phyloP scores from a whole-genome alignment of 2,329 filamentous ascomycete genomes.

The Fusarium continuum region DNA sequence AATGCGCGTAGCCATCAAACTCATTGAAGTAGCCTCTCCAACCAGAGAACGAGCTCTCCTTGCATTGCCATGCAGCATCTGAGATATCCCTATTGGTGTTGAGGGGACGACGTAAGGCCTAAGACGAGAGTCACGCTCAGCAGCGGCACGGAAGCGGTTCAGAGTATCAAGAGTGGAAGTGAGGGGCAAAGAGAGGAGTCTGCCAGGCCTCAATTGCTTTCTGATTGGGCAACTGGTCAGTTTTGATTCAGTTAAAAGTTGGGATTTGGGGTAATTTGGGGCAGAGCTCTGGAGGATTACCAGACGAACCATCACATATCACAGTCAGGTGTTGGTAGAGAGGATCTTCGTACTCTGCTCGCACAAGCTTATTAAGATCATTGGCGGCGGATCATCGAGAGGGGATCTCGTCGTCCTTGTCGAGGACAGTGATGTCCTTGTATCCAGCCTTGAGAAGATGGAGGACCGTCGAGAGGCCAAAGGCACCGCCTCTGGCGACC shows the following conservation, averaged over 20 bases:
- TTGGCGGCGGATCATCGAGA: slow-evolving; percentile 63
- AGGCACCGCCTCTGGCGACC: slow-evolving; percentile 58
- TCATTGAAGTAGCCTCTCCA: slow-evolving; percentile 69
- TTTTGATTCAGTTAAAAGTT: background rate
- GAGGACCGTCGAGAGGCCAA: slow-evolving; percentile 60
- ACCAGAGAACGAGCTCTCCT: slow-evolving; percentile 54
- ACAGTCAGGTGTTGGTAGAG: slow-evolving; percentile 65
- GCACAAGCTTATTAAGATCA: slow-evolving; percentile 69
- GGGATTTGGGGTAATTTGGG: background rate
- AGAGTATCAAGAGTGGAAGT: slow-evolving; percentile 60
- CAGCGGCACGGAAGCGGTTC: slow-evolving; percentile 53
- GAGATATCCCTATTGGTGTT: slow-evolving; percentile 52
- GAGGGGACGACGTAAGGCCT: slow-evolving; percentile 52
- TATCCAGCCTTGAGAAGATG: slow-evolving; percentile 57
- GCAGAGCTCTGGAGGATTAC: background rate
- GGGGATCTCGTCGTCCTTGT: slow-evolving; percentile 52
- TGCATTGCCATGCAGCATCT: slow-evolving; percentile 56
- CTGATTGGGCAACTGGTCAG: slow-evolving; percentile 3
- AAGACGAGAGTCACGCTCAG: slow-evolving; percentile 52
- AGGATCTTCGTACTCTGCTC: slow-evolving; percentile 66
- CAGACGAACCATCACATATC: slow-evolving; percentile 44
- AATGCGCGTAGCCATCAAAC: slow-evolving; percentile 66
- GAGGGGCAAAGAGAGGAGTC: slow-evolving; percentile 59
- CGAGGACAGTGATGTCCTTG: slow-evolving; percentile 58
- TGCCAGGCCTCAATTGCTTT: slow-evolving; percentile 64